Conservation (phyloP, 225 moss, liverwort and hornwort genomes). For the Anthoceros angustus region DNA sequence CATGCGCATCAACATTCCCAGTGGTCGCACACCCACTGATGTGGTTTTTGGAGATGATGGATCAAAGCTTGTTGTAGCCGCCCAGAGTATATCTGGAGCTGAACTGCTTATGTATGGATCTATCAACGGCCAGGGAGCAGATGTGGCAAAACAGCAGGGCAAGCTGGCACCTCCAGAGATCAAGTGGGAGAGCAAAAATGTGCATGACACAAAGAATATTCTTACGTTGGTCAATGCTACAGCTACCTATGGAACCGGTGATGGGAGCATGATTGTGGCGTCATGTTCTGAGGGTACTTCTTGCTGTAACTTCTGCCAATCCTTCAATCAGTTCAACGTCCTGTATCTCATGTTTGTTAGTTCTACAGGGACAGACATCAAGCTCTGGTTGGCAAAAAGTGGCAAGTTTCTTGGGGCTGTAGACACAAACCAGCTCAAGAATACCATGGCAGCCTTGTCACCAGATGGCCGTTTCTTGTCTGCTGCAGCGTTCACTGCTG, state of each 20-base stretch:
- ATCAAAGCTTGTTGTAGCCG: slow-evolving; percentile 74
- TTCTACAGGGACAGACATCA: slow-evolving; percentile 75
- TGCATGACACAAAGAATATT: slow-evolving; percentile 58
- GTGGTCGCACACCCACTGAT: slow-evolving; percentile 60
- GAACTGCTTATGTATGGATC: slow-evolving; percentile 89
- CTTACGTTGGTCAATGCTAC: slow-evolving; percentile 57
- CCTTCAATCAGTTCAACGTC: background rate
- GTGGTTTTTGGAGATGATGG: slow-evolving; percentile 85
- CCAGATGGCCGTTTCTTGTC: slow-evolving; percentile 82
- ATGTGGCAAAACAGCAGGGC: slow-evolving; percentile 83
- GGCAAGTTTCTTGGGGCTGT: slow-evolving; percentile 77
- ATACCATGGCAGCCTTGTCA: slow-evolving; percentile 83
- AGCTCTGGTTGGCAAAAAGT: slow-evolving; percentile 76
- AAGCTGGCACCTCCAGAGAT: slow-evolving; percentile 83
- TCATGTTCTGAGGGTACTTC: slow-evolving; percentile 71
- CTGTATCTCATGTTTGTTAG: background rate
- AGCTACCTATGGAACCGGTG: slow-evolving; percentile 65
- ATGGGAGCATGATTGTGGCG: slow-evolving; percentile 61
- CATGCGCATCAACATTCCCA: slow-evolving; percentile 77
- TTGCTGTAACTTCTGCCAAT: background rate
- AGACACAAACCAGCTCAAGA: slow-evolving; percentile 93
- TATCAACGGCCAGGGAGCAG: slow-evolving; percentile 59
- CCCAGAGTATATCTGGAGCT: slow-evolving; percentile 69
- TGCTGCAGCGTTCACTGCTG: slow-evolving; percentile 97
- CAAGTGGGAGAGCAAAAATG: slow-evolving; percentile 77